Evolutionary conservation across 192 early-diverging fungal genomes (phyloP).

Genomic region (Paraglomus brasilianum): DNA sequence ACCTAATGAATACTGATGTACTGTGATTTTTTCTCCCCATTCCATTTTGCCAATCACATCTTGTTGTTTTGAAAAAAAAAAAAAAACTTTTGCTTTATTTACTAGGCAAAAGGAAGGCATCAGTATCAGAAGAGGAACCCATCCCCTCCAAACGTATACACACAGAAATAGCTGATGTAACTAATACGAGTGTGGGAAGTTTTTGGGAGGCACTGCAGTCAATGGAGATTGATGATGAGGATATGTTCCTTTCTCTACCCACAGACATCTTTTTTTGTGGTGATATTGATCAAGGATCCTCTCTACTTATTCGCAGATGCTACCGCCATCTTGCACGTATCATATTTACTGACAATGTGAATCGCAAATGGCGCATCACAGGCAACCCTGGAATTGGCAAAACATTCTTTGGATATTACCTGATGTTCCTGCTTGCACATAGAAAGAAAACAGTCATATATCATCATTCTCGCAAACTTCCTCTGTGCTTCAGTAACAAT

Average conservation of each 20-base stretch:
- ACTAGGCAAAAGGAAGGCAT: too few relatives aligned
- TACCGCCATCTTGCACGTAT: neutral
- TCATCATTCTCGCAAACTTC: neutral
- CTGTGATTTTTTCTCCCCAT: too few relatives aligned
- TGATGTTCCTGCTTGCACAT: constrained; percentile 14
- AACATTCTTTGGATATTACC: constrained; percentile 17
- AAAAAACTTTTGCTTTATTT: too few relatives aligned
- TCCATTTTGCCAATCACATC: too few relatives aligned
- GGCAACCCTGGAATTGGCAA: constrained; percentile 27
- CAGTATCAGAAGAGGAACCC: too few relatives aligned
- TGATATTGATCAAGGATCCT: neutral
- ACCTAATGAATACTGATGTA: too few relatives aligned
- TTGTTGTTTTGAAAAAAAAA: too few relatives aligned
- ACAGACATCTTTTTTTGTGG: neutral
- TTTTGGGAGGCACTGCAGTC: constrained; percentile 15
- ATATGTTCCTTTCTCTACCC: constrained; percentile 10
- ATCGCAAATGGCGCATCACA: constrained; percentile 7
- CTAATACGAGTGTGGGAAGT: neutral
- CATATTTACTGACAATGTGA: constrained; percentile 7
- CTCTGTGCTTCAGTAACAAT: neutral
- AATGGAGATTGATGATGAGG: constrained; percentile 2
- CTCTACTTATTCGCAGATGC: constrained; percentile 19
- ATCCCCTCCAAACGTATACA: too few relatives aligned
- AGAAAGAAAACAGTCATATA: constrained; percentile 9
- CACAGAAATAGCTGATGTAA: too few relatives aligned